phyloP scores from a whole-genome alignment of 768 basidiomycete genomes.

The Pleurotus cornucopiae region DNA sequence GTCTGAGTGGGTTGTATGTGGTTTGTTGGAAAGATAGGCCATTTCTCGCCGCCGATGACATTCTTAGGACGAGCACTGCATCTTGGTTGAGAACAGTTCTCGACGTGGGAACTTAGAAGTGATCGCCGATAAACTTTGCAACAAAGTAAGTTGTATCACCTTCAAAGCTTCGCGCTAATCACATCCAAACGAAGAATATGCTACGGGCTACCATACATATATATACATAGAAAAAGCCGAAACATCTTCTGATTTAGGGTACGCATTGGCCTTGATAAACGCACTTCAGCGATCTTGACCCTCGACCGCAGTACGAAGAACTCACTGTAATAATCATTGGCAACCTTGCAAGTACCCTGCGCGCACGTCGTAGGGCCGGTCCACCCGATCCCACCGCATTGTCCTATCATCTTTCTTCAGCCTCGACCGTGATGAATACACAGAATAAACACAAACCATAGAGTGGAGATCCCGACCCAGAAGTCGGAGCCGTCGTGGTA shows the following conservation, averaged over 20 bases:
- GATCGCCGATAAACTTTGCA: too few relatives aligned
- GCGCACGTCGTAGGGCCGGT: background rate
- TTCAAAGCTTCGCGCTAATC: too few relatives aligned
- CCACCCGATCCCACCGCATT: background rate
- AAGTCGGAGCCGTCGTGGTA: background rate
- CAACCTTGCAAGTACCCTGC: background rate
- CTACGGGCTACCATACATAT: too few relatives aligned
- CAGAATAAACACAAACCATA: background rate
- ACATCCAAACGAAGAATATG: too few relatives aligned
- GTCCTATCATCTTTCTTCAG: background rate
- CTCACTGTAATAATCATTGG: background rate
- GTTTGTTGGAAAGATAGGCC: too few relatives aligned
- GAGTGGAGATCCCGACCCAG: background rate
- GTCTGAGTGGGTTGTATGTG: too few relatives aligned
- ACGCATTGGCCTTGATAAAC: background rate
- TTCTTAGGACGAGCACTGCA: too few relatives aligned
- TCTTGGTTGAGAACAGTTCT: too few relatives aligned
- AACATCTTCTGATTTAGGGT: background rate
- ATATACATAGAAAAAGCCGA: too few relatives aligned
- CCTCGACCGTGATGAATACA: background rate
- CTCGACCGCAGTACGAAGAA: background rate
- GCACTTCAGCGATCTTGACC: background rate
- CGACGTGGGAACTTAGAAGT: too few relatives aligned
- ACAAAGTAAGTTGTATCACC: too few relatives aligned
- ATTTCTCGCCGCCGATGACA: too few relatives aligned